These are phyloP conservation scores for Gymnopilus junonius DNA, from an alignment of 768 basidiomycete genomes.

Conservation along the genomic window DNA sequence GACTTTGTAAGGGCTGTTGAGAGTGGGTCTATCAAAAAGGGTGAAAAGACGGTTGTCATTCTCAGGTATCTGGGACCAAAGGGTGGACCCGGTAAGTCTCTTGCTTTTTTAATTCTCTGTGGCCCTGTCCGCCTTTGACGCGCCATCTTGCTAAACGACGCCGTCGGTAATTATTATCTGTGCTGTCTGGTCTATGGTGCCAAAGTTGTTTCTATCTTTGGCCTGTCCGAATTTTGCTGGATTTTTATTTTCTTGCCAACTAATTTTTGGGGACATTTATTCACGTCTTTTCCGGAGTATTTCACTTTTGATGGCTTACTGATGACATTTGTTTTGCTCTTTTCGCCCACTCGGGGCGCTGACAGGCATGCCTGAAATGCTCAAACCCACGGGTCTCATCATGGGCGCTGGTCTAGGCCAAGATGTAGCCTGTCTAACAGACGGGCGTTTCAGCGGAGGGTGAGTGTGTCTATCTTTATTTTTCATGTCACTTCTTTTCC, in stretches of 20 bases:
- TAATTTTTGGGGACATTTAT: background rate
- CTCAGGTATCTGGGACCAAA: conserved; percentile 96
- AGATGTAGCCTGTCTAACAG: conserved; percentile 96
- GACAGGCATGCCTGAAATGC: conserved; percentile 98
- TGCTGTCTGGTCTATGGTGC: background rate
- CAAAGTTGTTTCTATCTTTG: background rate
- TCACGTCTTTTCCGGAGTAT: background rate
- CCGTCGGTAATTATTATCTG: background rate
- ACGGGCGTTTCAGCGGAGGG: conserved; percentile 99
- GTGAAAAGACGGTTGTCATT: conserved; percentile 96
- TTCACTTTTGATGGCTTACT: background rate
- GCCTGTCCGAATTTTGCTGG: background rate
- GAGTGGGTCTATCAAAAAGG: conserved; percentile 84
- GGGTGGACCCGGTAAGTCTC: conserved; percentile 85
- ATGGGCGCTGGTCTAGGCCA: conserved; percentile 98
- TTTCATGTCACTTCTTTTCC: conserved; percentile 5
- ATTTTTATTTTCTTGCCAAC: background rate
- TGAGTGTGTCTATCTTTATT: conserved; percentile 43
- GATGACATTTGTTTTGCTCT: conserved; percentile 15
- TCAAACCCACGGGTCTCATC: conserved; percentile 96
- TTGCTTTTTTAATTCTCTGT: background rate
- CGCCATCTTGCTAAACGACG: conserved; percentile 2
- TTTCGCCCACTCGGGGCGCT: conserved; percentile 15
- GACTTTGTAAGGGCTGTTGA: conserved; percentile 90
- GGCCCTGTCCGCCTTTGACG: conserved; percentile 7